Evolutionary conservation across 371 early-diverging fungal species (phyloP), one percentile per base, ranked within the genome.

Genomic region (Choanephora cucurbitarum): DNA sequence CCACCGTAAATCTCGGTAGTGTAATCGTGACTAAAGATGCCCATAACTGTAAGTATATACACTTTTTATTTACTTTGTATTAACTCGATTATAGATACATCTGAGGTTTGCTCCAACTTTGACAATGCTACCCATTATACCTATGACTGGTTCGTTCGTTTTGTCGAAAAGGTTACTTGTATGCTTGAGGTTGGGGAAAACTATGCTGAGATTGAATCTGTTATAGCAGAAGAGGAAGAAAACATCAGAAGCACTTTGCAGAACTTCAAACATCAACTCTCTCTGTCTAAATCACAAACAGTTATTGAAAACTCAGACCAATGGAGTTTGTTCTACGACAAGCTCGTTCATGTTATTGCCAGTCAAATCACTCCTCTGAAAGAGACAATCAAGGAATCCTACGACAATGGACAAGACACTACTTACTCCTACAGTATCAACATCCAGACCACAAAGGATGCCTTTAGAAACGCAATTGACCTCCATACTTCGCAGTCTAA

Each of bases 171-270:
- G 45, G 22, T 58, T 10, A 57, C 23, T 13, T 31, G 42, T 19
- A 49, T 57, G 58, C 19, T 57, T 34, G 58, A 49, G 18, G 28
- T 60, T 40, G 61, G 61, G 17, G 55, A n/a, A n/a, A n/a, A 60
- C 5, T 60, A 55, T 45, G n/a, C 43, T 21, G 61, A 60, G 21
- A 45, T 54, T 17, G 44, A 60, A 13, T 41, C 60, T 43, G 49
- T 24, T 32, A 53, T 60, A 37, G 49, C 33, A 28, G 33, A 47
- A 19, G 59, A 59, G 47, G 42, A 59, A 40, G 40, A 48, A 4
- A 45, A 59, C 18, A 28, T 59, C 6, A 43, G 52, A 46, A 31
- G 24, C 15, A 52, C 49, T 33, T 5, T 53, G 5, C 44, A 59
- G 3, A n/a, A 59, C 17, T 53, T 53, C 32, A 48, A 59, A 31